A percentile compares a stretch with the other conserved stretches of the same genome.
Evolutionary conservation across 2,329 filamentous ascomycete species (phyloP).

Genomic region (Aureobasidium sp.): DNA sequence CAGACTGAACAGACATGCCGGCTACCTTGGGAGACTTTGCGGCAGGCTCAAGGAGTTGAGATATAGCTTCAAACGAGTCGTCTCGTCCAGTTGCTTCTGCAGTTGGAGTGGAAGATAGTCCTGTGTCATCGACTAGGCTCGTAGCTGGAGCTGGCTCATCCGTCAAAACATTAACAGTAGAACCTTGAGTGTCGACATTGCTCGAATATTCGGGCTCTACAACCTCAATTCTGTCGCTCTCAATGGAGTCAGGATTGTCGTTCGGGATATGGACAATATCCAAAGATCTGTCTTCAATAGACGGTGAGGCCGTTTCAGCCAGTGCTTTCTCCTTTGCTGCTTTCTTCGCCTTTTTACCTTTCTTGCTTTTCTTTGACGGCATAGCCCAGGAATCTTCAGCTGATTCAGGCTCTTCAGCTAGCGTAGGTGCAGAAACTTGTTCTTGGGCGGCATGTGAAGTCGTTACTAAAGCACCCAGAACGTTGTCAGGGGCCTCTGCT

Average conservation of each 20-base stretch:
- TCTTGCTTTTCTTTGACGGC: conserved; percentile 13
- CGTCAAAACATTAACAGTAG: background rate
- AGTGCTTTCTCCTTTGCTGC: background rate
- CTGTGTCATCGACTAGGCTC: background rate
- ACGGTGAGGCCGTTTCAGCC: background rate
- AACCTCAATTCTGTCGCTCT: background rate
- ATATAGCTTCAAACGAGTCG: background rate
- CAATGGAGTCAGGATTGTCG: background rate
- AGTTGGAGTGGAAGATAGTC: background rate
- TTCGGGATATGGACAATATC: background rate
- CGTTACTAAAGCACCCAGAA: background rate
- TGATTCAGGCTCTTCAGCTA: background rate
- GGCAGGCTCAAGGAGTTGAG: background rate
- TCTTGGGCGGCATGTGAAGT: background rate
- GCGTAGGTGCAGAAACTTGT: background rate
- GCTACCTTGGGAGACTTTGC: background rate
- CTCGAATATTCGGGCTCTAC: background rate
- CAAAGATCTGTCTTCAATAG: background rate
- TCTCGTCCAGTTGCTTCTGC: background rate
- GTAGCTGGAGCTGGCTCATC: background rate
- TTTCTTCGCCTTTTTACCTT: conserved; percentile 22
- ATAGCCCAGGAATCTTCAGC: background rate
- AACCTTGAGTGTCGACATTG: background rate
- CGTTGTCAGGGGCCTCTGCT: background rate
- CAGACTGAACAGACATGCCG: background rate